Conservation (phyloP, 257 asterid genomes). For the Osmanthus fragrans region DNA sequence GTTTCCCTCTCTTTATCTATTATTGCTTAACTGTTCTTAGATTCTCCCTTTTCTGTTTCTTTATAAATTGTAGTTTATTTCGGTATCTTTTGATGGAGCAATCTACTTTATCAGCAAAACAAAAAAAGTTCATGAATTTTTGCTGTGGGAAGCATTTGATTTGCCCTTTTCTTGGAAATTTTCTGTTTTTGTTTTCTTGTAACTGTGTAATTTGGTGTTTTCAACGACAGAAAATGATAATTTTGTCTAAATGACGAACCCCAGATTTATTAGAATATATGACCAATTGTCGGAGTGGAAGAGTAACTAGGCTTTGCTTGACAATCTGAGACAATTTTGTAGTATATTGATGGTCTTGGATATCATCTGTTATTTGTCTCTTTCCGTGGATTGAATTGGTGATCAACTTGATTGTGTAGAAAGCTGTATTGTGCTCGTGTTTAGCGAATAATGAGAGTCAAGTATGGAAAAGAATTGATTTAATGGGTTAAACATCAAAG, state of each 20-base stretch:
- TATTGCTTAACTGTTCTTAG: not conserved
- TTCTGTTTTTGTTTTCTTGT: not conserved
- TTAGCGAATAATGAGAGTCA: not conserved
- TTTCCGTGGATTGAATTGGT: not conserved
- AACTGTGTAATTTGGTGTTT: not conserved
- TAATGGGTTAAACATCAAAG: not conserved
- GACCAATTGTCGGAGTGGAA: not conserved
- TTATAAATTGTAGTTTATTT: not conserved
- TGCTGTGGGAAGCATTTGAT: not conserved
- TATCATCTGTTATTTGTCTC: not conserved
- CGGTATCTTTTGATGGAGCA: slow-evolving; percentile 14
- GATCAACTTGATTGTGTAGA: not conserved
- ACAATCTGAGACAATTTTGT: not conserved
- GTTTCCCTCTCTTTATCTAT: slow-evolving; percentile 34
- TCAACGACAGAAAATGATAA: not conserved
- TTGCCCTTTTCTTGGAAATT: slow-evolving; percentile 1
- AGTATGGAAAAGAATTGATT: not conserved
- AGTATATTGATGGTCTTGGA: not conserved
- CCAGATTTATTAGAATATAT: no score
- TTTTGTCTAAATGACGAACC: not conserved
- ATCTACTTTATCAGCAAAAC: not conserved
- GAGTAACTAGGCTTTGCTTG: not conserved
- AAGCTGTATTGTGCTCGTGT: not conserved
- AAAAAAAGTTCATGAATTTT: not conserved
- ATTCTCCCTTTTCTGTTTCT: not conserved